Evolutionary conservation across 1,284 basidiomycete genomes (phyloP), one percentile per base, ranked within the genome.

Genomic region (Ceratobasidium theobromae): DNA sequence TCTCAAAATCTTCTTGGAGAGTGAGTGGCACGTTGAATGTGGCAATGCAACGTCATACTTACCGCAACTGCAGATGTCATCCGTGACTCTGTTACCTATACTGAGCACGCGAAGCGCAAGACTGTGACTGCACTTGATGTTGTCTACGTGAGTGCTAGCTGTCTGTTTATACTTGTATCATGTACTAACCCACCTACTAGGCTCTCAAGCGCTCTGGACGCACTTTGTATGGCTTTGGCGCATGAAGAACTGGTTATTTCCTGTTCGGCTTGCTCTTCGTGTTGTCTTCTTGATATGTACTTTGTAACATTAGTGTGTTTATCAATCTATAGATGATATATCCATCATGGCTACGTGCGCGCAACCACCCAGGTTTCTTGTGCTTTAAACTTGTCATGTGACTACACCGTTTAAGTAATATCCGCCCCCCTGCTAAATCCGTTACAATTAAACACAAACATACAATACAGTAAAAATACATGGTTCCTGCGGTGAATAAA

Each of bases 51-150:
- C 6, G 3, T 4, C 11, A 5, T 32, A 16, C 33, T 6, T 51
- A 70, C 49, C 32, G 8, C 49, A 25, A 33, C 8, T 35, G n/a
- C 33, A 69, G 66, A 75, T 84, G 89, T 93, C 75, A 93, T 95
- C 74, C 88, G 90, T 72, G 93, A 95, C 80, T 94, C 93, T 65
- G 93, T 95, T 75, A 95, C 93, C 77, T 95, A 95, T 86, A 93
- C 91, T 70, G 93, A 95, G 78, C 93, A 95, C 81, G 92, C 93
- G 68, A 95, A 95, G 82, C 83, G 92, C 74, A 93, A 93, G 82
- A 92, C 89, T 53, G 90, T 94, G 68, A 93, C 88, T 53, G 91
- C 93, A 2, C 89, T 93, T 70, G 90, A 93, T 73, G 89, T 93
- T 69, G 93, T 96, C 70, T 95, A 95, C 78, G 93, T 48, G 21